These are phyloP conservation scores for Sicyos baderoa DNA, from an alignment of 306 rosid genomes.

Conservation along the genomic window DNA sequence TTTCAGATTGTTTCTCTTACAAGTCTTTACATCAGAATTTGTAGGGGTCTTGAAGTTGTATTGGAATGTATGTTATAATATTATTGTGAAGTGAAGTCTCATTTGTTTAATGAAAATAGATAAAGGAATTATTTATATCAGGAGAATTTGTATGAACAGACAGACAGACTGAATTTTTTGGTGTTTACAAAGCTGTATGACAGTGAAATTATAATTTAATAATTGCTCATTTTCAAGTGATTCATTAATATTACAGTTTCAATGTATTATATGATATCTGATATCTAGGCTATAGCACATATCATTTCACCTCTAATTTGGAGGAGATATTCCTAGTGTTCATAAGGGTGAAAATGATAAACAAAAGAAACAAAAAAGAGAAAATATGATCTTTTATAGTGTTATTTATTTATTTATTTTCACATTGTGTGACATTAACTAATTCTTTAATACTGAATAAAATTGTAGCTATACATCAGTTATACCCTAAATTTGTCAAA, in stretches of 20 bases:
- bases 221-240: neutral
- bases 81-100: conserved; percentile 30
- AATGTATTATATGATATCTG: neutral
- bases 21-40: conserved; percentile 10
- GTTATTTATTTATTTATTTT: too few relatives aligned
- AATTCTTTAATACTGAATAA: neutral
- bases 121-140: conserved; percentile 15
- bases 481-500: neutral
- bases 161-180: neutral
- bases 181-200: neutral
- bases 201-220: conserved; percentile 20
- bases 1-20: neutral
- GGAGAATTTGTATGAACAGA: conserved; percentile 14
- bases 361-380: neutral
- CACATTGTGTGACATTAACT: neutral
- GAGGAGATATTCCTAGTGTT: neutral
- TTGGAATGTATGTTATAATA: conserved; percentile 10
- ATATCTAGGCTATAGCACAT: neutral
- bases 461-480: neutral
- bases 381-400: neutral
- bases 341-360: neutral
- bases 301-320: neutral
- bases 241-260: neutral
- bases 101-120: conserved; percentile 23
- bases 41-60: conserved; percentile 17